Conservation (phyloP, 83 land plant genomes). For the Picea abies region DNA sequence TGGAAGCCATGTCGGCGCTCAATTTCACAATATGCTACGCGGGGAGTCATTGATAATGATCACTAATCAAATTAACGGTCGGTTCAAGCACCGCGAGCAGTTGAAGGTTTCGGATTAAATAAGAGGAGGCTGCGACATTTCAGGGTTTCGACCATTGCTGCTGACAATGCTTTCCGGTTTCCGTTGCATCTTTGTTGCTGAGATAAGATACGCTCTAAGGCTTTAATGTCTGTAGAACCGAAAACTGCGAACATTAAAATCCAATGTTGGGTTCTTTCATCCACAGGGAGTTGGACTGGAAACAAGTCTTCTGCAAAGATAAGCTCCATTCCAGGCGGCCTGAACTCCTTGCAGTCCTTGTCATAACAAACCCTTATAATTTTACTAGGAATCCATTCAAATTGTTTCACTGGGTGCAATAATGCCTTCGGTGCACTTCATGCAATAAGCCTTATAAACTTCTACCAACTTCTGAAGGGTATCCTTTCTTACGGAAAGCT, state of each 20-base stretch:
- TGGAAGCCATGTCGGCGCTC: no score
- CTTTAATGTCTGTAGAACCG: constrained; percentile 46
- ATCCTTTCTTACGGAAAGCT: constrained; percentile 44
- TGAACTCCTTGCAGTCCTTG: constrained; percentile 62
- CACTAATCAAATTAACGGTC: no score
- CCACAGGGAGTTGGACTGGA: constrained; percentile 50
- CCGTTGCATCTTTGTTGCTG: constrained; percentile 77
- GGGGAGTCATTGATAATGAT: no score
- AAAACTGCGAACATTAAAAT: constrained; percentile 58
- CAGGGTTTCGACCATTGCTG: no score
- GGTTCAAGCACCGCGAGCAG: no score
- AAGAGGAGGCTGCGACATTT: no score
- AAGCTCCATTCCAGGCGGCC: constrained; percentile 68
- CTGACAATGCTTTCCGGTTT: no score
- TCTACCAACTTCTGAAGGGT: constrained; percentile 60
- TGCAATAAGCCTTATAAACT: constrained; percentile 60
- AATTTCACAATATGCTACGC: no score
- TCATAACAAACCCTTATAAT: constrained; percentile 69
- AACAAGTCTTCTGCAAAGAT: constrained; percentile 67
- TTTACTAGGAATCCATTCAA: constrained; percentile 75
- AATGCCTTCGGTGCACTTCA: constrained; percentile 41
- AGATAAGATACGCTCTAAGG: constrained; percentile 53
- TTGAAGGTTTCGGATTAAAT: no score
- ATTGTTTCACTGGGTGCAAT: constrained; percentile 22
- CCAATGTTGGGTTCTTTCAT: constrained; percentile 72